Conservation (phyloP, 2,329 filamentous ascomycete species). For the Thielaviopsis ethacetica region DNA sequence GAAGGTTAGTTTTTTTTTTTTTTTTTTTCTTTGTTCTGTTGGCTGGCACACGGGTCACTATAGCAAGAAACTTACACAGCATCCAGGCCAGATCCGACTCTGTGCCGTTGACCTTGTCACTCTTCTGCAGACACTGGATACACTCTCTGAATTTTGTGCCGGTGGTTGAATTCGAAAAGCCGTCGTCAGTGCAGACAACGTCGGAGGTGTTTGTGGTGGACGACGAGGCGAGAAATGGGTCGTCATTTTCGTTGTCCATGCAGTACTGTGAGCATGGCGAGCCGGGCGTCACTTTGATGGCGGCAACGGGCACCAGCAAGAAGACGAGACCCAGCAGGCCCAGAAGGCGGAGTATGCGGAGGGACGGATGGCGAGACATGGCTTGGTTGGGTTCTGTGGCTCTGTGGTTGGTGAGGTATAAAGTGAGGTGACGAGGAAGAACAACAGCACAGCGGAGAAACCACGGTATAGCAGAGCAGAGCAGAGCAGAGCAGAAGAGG, state of each 20-base stretch:
- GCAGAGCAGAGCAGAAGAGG: background rate
- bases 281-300: conserved; percentile 31
- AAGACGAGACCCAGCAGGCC: background rate
- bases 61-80: conserved; percentile 27
- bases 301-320: conserved; percentile 10
- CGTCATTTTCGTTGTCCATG: conserved; percentile 21
- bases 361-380: background rate
- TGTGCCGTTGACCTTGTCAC: conserved; percentile 22
- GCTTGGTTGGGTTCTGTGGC: background rate
- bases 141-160: conserved; percentile 33
- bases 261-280: conserved; percentile 34
- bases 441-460: background rate
- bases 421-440: background rate
- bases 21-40: background rate
- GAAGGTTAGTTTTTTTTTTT: conserved; percentile 13
- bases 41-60: too few relatives aligned
- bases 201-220: conserved; percentile 30
- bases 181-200: conserved; percentile 28
- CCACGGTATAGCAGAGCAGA: background rate
- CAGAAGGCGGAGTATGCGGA: background rate
- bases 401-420: too few relatives aligned
- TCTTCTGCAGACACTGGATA: conserved; percentile 29
- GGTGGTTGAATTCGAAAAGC: conserved; percentile 21
- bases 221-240: conserved; percentile 19
- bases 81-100: conserved; percentile 30